phyloP scores from a whole-genome alignment of 148 eudicot genomes.

The Gaultheria prostrata region DNA sequence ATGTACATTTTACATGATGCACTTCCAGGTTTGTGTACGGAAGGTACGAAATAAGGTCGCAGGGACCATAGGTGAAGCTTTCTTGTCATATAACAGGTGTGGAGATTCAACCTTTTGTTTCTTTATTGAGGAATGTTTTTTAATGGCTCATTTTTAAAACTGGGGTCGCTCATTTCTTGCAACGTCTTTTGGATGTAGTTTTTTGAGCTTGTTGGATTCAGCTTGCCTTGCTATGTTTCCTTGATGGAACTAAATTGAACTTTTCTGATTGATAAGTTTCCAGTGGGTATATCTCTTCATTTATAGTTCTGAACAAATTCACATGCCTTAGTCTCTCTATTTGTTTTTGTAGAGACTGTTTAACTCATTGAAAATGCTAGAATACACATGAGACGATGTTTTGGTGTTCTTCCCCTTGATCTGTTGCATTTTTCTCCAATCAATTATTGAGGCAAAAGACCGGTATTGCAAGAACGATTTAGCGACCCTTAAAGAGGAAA shows the following conservation, averaged over 20 bases:
- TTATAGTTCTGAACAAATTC: background rate
- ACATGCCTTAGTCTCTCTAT: background rate
- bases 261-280: background rate
- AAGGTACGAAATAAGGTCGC: conserved; percentile 92
- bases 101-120: conserved; percentile 1
- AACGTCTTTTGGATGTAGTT: background rate
- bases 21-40: conserved; percentile 69
- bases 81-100: conserved; percentile 74
- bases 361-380: background rate
- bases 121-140: background rate
- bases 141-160: background rate
- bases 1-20: background rate
- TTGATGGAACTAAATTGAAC: background rate
- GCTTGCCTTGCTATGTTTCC: background rate
- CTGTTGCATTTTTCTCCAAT: background rate
- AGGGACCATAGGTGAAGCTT: conserved; percentile 86
- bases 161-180: background rate
- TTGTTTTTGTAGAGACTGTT: background rate
- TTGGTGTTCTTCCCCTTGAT: background rate
- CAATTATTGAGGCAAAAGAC: background rate
- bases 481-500: background rate
- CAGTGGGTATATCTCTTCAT: background rate
- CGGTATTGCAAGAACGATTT: background rate
- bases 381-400: background rate
- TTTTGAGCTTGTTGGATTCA: background rate